These are phyloP conservation scores for Fomitopsis schrenkii DNA, from an alignment of 1,284 basidiomycete species.

Conservation along the genomic window DNA sequence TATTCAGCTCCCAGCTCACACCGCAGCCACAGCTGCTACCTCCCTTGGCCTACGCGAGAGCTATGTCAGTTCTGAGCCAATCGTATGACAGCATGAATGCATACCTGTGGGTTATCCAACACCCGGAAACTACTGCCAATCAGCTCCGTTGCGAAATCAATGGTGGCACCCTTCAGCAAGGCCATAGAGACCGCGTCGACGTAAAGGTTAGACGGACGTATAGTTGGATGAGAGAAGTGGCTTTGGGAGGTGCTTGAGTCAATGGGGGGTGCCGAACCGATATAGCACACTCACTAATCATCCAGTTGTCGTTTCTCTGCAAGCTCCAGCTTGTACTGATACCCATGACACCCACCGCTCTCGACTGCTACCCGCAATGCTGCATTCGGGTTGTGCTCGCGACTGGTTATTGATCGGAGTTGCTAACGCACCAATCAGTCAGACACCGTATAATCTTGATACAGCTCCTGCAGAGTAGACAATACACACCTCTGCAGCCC, in stretches of 20 bases:
- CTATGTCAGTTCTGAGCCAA: not conserved
- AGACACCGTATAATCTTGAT: not conserved
- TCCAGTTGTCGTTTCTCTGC: constrained; percentile 55
- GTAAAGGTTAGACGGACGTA: constrained; percentile 68
- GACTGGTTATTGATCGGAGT: constrained; percentile 56
- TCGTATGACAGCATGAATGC: not conserved
- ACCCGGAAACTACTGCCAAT: constrained; percentile 86
- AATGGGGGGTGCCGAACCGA: not conserved
- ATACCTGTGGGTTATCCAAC: constrained; percentile 69
- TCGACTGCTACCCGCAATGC: constrained; percentile 79
- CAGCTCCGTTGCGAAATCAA: constrained; percentile 89
- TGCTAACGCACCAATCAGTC: constrained; percentile 40
- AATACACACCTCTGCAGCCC: constrained; percentile 63
- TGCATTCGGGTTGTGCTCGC: constrained; percentile 54
- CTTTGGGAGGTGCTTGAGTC: constrained; percentile 28
- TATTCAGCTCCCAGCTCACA: constrained; percentile 85
- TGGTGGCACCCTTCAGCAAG: constrained; percentile 77
- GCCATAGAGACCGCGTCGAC: constrained; percentile 80
- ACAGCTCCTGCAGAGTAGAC: not conserved
- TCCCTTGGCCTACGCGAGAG: constrained; percentile 52
- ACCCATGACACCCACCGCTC: constrained; percentile 90
- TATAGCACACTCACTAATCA: constrained; percentile 67
- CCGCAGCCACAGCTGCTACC: constrained; percentile 82
- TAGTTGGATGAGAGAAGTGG: constrained; percentile 62
- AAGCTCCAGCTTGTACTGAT: constrained; percentile 87